phyloP scores from a whole-genome alignment of 192 early-diverging fungal genomes.

The Paraglomus occultum region DNA sequence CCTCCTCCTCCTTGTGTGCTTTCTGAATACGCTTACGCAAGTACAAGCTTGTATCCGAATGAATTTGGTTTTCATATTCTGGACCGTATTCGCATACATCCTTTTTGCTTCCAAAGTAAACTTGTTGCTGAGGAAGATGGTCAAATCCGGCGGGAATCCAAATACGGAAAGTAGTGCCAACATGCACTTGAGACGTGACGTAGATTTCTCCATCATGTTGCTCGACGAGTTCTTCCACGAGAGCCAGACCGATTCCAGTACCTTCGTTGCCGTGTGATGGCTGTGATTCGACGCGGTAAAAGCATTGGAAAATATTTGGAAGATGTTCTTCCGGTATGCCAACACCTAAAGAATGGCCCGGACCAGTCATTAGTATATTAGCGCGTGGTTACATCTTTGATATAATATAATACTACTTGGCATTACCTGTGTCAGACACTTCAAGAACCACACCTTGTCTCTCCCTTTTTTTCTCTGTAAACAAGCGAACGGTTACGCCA shows the following conservation, averaged over 20 bases:
- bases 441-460: constrained; percentile 36
- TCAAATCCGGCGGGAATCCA: constrained; percentile 45
- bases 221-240: constrained; percentile 54
- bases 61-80: no score
- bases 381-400: neutral
- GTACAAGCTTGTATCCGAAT: no score
- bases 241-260: constrained; percentile 56
- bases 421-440: constrained; percentile 32
- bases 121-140: constrained; percentile 34
- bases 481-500: constrained; percentile 49
- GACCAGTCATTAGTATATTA: no score
- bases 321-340: constrained; percentile 54
- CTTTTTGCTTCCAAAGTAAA: no score
- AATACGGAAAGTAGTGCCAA: constrained; percentile 49
- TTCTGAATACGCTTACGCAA: no score
- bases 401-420: no score
- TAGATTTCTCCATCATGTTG: constrained; percentile 49
- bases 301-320: constrained; percentile 51
- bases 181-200: constrained; percentile 37
- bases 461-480: constrained; percentile 38
- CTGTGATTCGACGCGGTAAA: constrained; percentile 54
- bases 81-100: no score
- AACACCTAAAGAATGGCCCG: constrained; percentile 30
- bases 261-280: constrained; percentile 55
- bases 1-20: neutral